Base-by-base conservation (phyloP, 345 rosid species). In the Gossypium stocksii region DNA sequence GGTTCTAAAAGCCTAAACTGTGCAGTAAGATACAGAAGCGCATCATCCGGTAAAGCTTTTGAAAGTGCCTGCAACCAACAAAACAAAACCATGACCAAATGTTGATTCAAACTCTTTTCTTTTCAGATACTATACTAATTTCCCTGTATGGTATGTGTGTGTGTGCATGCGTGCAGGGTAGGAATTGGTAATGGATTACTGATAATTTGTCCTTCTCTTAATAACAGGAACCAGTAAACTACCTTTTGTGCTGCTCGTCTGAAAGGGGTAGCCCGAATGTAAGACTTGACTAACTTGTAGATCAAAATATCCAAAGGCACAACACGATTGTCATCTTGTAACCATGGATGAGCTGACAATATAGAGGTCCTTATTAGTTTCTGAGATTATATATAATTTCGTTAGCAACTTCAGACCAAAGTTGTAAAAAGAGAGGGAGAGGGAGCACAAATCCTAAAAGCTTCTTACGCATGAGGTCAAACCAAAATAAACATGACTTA, bases 301-400 rank as follows among this genome's bases (percentile, higher is more conserved):
- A 93, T 83, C 71, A 87, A 76, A 70, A 95, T 83, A 82, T 95
- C 99, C 69, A 95, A 83, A 66, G 93, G 96, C 76, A 90, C 80
- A 19, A 84, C 78, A 13, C 78, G 77, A 64, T 74, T 87, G 76
- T 85, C 88, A 78, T 88, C 89, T 71, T 85, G 84, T 68, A 95
- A 73, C 99, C 98, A 93, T 34, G 97, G 98, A 80, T 95, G 99
- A 80, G 88, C 99, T 95, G 90, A 78, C 84, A 62, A 73, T 9
- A 54, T 20, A 73, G 20, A 52, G 75, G 62, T 13, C 9, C 54
- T 25, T 71, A 64, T 53, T 63, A 71, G 72, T 74, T 81, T 48
- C 57, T 63, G 62, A 75, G 19, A 68, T 57, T 22, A 66, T 65
- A 71, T 25, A 58, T 13, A 44, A 22, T 49, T 44, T 22, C 2